Conservation (phyloP, 257 asterid genomes). For the Solanum pimpinellifolium region DNA sequence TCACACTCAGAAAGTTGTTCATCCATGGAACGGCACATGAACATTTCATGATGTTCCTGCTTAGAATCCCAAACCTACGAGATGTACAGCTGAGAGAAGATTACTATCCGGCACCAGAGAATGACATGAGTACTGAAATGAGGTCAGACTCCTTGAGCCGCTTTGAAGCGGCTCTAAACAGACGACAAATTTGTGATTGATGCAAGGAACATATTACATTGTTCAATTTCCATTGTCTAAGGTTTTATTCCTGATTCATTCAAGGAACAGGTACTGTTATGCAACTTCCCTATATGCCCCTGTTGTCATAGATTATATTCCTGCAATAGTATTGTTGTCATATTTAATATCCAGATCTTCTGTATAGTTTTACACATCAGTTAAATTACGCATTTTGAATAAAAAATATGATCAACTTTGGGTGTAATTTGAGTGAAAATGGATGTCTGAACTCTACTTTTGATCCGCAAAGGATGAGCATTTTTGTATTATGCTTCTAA, state of each 20-base stretch:
- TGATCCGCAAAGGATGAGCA: background rate
- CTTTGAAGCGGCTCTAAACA: slow-evolving; percentile 57
- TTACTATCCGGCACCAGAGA: slow-evolving; percentile 91
- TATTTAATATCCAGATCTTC: background rate
- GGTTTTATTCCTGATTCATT: background rate
- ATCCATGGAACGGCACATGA: slow-evolving; percentile 89
- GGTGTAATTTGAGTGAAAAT: background rate
- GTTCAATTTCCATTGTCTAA: background rate
- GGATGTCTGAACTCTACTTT: background rate
- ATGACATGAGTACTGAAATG: slow-evolving; percentile 98
- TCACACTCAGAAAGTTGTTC: slow-evolving; percentile 53
- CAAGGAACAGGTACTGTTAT: background rate
- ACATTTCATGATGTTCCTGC: slow-evolving; percentile 65
- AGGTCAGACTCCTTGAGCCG: slow-evolving; percentile 78
- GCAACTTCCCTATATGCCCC: background rate
- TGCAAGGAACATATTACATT: background rate
- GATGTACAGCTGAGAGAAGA: slow-evolving; percentile 89
- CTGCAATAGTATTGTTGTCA: background rate
- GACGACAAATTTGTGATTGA: slow-evolving; percentile 58
- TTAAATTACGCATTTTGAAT: background rate
- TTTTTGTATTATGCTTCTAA: background rate
- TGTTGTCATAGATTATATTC: background rate
- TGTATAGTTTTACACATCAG: background rate
- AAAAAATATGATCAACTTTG: background rate
- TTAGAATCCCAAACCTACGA: slow-evolving; percentile 32